Evolutionary conservation across 1,139 yeast species (phyloP), one percentile per base, ranked within the genome.

Genomic region (Saccharomyces hybrid): DNA sequence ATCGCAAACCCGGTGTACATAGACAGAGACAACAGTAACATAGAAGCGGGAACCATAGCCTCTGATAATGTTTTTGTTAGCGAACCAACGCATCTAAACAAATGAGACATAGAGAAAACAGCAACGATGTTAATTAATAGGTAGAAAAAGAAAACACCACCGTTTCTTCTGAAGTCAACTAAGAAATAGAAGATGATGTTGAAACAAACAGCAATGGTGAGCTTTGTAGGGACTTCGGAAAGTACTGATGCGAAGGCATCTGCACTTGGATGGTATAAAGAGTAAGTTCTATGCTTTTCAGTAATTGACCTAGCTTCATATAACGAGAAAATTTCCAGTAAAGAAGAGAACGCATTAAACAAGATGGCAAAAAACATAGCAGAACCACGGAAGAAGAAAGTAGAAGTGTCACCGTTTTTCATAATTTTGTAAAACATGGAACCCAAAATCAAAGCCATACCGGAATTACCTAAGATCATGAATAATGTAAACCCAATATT

Each of bases 1-100:
- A 84, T 75, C 46, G 79, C 80, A 66, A 83, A 84, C 50, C 89
- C 89, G n/a, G 87, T 80, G 68, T 75, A 83, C 60, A 82, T 75
- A 38, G 78, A 74, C 65, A 84, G 63, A 2, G 79, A 81, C 57
- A 82, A 67, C 58, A 84, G 71, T 31, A 82, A 62, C 29, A 83
- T 66, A 11, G 84, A 71, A 2, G 87, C 83, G 2, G 86, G 85
- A 25, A 84, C 76, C 82, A 82, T 79, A 8, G 88, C 84, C 58
- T 79, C 79, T 0, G 83, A 73, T 32, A 83, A 67, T 2, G 83
- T 72, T 32, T 74, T 75, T 14, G 82, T 74, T 16, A 74, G 67
- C 11, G 88, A 78, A 63, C 87, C 89, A 62, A 84, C 70, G 9
- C 83, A 72, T 61, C 88, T 73, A 73, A 83, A 84, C 62, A 84